Conservation (phyloP, 495 filamentous ascomycete genomes). For the Penicillium daleae region DNA sequence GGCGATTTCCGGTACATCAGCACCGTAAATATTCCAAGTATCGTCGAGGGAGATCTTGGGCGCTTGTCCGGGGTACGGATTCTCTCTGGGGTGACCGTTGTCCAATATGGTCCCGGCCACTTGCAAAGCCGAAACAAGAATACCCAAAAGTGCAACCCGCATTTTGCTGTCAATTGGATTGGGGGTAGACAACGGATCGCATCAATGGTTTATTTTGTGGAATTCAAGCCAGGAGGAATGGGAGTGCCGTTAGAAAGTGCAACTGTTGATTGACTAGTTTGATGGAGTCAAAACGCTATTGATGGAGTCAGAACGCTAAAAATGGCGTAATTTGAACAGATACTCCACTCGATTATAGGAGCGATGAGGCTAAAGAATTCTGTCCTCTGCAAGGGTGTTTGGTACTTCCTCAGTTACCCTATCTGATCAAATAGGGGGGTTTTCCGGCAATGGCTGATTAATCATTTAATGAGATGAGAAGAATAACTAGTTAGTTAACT, state of each 20-base stretch:
- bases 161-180: slow-evolving; percentile 21
- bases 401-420: not conserved
- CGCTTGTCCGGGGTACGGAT: slow-evolving; percentile 42
- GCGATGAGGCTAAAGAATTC: not conserved
- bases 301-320: slow-evolving; percentile 21
- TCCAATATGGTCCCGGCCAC: slow-evolving; percentile 58
- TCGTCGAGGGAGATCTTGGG: slow-evolving; percentile 29
- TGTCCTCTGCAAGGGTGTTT: not conserved
- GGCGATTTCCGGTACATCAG: slow-evolving; percentile 62
- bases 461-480: too few relatives aligned
- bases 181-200: slow-evolving; percentile 4
- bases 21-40: slow-evolving; percentile 55
- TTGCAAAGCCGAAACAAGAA: slow-evolving; percentile 23
- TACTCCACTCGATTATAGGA: not conserved
- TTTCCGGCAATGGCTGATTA: not conserved
- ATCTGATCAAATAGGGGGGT: not conserved
- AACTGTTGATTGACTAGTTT: not conserved
- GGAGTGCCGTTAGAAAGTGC: not conserved
- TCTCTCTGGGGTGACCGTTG: slow-evolving; percentile 59
- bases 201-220: slow-evolving; percentile 13
- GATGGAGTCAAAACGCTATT: slow-evolving; percentile 20
- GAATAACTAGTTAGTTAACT: too few relatives aligned
- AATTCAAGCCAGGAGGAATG: slow-evolving; percentile 1
- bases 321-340: slow-evolving; percentile 23
- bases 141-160: slow-evolving; percentile 17